A percentile compares a stretch with the other conserved stretches of the same genome.
Evolutionary conservation across 179 eudicot species (phyloP).

Genomic region (Silene noctiflora): DNA sequence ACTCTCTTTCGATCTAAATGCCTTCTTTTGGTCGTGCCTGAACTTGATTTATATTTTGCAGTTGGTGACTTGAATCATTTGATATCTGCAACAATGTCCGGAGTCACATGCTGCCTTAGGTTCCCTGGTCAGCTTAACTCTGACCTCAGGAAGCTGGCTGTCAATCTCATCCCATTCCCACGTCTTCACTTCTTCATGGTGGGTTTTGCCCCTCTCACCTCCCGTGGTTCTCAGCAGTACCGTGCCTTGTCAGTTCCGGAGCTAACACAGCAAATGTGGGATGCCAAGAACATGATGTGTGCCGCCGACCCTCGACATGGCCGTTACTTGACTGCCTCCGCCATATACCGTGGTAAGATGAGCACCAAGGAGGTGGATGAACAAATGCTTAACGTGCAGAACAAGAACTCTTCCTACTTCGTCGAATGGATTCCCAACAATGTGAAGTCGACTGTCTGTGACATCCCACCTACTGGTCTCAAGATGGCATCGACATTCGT

Average conservation of each 20-base stretch:
- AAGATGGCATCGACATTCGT: constrained; percentile 47
- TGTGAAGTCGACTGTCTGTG: constrained; percentile 55
- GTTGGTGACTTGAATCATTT: constrained; percentile 44
- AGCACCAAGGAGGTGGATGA: constrained; percentile 48
- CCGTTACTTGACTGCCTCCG: constrained; percentile 51
- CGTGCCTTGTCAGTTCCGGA: constrained; percentile 39
- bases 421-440: constrained; percentile 65
- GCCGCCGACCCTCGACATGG: constrained; percentile 46
- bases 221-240: constrained; percentile 43
- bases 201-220: constrained; percentile 40
- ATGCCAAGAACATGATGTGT: constrained; percentile 48
- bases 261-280: constrained; percentile 50
- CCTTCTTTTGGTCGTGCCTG: neutral
- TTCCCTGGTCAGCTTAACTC: constrained; percentile 46
- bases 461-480: constrained; percentile 49
- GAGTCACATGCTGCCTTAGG: constrained; percentile 41
- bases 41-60: constrained; percentile 10
- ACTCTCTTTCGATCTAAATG: too few species aligned
- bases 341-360: constrained; percentile 48
- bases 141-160: constrained; percentile 39
- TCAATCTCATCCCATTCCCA: constrained; percentile 42
- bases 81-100: constrained; percentile 47
- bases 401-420: constrained; percentile 62
- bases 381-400: constrained; percentile 59
- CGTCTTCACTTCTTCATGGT: constrained; percentile 47